Percentiles rank a stretch among this genome's conserved stretches.
These are phyloP conservation scores for Dothiorella sarmentorum DNA, from an alignment of 2,329 filamentous ascomycete species.

Conservation along the genomic window DNA sequence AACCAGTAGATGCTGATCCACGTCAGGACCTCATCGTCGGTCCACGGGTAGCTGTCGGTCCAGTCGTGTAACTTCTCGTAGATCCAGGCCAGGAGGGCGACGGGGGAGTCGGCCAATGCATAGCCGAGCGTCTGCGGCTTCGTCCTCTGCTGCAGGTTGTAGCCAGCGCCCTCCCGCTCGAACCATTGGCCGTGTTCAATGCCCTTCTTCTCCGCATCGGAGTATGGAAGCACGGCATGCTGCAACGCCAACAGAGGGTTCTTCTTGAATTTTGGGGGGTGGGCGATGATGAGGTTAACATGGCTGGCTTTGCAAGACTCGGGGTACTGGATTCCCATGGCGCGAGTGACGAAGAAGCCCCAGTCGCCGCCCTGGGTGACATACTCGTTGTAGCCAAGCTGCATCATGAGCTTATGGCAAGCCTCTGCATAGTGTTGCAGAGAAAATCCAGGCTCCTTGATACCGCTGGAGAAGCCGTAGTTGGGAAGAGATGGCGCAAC, in stretches of 20 bases:
- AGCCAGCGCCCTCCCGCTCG: conserved; percentile 53
- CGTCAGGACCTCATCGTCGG: conserved; percentile 70
- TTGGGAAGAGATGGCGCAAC: conserved; percentile 55
- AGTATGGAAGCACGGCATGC: conserved; percentile 55
- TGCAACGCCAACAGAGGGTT: conserved; percentile 58
- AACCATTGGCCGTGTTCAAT: conserved; percentile 58
- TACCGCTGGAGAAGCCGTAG: conserved; percentile 52
- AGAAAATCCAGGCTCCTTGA: conserved; percentile 55
- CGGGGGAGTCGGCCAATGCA: conserved; percentile 64
- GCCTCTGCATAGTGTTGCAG: conserved; percentile 61
- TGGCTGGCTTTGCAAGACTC: conserved; percentile 57
- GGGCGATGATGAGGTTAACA: conserved; percentile 54
- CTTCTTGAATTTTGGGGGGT: conserved; percentile 48
- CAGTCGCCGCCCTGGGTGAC: conserved; percentile 61
- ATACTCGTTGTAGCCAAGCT: conserved; percentile 63
- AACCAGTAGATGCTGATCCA: conserved; percentile 75
- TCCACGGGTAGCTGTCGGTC: conserved; percentile 70
- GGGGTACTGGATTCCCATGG: conserved; percentile 59
- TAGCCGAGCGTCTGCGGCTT: conserved; percentile 72
- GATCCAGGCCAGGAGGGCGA: conserved; percentile 71
- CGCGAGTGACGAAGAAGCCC: conserved; percentile 64
- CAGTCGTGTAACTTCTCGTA: conserved; percentile 78
- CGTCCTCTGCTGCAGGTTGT: conserved; percentile 60
- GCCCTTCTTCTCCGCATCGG: conserved; percentile 49
- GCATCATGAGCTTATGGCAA: conserved; percentile 65